These are phyloP conservation scores for Novymonas esmeraldas DNA, from an alignment of 208 protist genomes.

Conservation along the genomic window DNA sequence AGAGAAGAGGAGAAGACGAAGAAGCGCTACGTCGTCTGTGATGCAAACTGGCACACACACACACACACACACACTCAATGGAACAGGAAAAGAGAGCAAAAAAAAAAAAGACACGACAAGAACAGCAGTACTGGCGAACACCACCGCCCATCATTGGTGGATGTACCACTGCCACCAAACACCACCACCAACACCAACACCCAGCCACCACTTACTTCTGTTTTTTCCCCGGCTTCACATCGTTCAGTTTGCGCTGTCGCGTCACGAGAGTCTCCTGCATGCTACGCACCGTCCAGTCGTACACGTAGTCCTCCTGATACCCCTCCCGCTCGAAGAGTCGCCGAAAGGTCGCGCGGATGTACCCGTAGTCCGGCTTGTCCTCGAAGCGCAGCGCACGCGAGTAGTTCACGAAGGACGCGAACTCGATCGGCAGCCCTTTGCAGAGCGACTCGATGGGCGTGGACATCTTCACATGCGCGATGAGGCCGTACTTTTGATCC, in stretches of 20 bases:
- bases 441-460: slow-evolving; percentile 96
- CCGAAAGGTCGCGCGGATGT: slow-evolving; percentile 97
- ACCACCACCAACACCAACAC: no score
- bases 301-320: slow-evolving; percentile 98
- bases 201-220: neutral
- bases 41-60: neutral
- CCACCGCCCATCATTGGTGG: no score
- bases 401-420: slow-evolving; percentile 98
- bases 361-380: slow-evolving; percentile 99
- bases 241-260: slow-evolving; percentile 5
- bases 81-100: no score
- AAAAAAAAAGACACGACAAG: no score
- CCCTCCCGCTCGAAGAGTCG: slow-evolving; percentile 98
- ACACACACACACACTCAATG: neutral
- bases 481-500: slow-evolving; percentile 99
- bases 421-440: slow-evolving; percentile 93
- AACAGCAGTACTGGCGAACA: no score
- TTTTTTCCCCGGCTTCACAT: slow-evolving; percentile 15
- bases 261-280: slow-evolving; percentile 19
- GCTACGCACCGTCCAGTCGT: slow-evolving; percentile 92
- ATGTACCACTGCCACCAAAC: no score
- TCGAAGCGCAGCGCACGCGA: slow-evolving; percentile 97
- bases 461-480: slow-evolving; percentile 97
- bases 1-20: neutral
- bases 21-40: neutral